phyloP scores from a whole-genome alignment of 352 stramenopile species.

The Elongisporangium undulatum region DNA sequence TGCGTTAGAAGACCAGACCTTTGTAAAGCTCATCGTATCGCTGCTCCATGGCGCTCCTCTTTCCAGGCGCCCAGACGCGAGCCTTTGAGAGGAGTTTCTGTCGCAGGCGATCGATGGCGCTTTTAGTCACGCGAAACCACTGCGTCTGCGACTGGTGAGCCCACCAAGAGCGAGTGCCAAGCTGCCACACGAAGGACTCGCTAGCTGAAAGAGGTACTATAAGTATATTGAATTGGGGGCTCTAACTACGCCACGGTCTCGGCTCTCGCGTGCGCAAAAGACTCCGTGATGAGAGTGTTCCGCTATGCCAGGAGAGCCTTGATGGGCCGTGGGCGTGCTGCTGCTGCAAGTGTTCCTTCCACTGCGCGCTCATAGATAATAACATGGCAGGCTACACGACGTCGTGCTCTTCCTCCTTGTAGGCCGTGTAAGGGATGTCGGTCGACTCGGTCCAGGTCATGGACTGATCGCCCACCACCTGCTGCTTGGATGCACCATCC shows the following conservation, averaged over 20 bases:
- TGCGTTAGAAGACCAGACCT: conserved; percentile 19
- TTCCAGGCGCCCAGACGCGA: not conserved
- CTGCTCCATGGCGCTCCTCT: conserved; percentile 33
- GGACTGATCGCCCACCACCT: not conserved
- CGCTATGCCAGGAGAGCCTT: too few species aligned
- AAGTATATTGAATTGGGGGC: too few species aligned
- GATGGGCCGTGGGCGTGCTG: too few species aligned
- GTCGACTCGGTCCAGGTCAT: conserved; percentile 1
- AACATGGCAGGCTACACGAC: not conserved
- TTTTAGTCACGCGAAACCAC: not conserved
- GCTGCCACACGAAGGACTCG: too few species aligned
- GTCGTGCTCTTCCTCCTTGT: not conserved
- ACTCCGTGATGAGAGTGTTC: too few species aligned
- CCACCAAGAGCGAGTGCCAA: too few species aligned
- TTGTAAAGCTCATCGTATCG: conserved; percentile 82
- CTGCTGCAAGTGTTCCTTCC: not conserved
- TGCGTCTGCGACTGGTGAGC: too few species aligned
- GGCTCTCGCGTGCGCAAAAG: too few species aligned
- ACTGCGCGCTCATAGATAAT: not conserved
- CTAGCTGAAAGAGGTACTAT: too few species aligned
- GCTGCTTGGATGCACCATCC: too few species aligned
- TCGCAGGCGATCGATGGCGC: not conserved
- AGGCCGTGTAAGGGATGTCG: not conserved
- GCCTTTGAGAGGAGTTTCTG: not conserved
- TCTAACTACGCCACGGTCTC: too few species aligned